These are phyloP conservation scores for Flaveria floridana DNA, from an alignment of 140 eudicot genomes.

Conservation along the genomic window DNA sequence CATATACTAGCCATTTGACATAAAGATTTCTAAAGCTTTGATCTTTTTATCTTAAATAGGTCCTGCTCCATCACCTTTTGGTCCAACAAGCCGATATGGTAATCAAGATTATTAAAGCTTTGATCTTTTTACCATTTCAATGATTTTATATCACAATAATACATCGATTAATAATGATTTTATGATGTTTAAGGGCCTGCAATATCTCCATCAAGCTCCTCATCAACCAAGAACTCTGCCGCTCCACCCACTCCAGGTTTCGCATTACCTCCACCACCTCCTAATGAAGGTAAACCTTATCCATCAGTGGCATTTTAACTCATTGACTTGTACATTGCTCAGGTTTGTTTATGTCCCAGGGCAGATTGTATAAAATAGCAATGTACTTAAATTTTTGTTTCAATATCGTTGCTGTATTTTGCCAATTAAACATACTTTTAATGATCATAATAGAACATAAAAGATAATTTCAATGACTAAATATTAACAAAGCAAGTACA, in stretches of 20 bases:
- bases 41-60: slow-evolving; percentile 33
- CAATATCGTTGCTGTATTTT: neutral
- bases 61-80: slow-evolving; percentile 54
- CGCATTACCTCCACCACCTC: slow-evolving; percentile 82
- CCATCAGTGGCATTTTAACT: neutral
- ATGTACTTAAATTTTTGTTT: neutral
- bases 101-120: slow-evolving; percentile 30
- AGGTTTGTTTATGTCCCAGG: neutral
- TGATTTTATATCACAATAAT: neutral
- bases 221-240: slow-evolving; percentile 29
- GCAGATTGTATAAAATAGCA: neutral
- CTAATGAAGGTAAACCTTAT: slow-evolving; percentile 59
- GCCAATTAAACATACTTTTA: neutral
- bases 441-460: neutral
- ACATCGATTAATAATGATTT: slow-evolving; percentile 5
- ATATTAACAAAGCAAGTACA: neutral
- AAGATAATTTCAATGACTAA: neutral
- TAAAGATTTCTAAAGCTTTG: slow-evolving; percentile 13
- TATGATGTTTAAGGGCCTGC: slow-evolving; percentile 41
- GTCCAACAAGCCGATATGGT: slow-evolving; percentile 47
- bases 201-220: slow-evolving; percentile 50
- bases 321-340: neutral
- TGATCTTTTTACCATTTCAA: slow-evolving; percentile 5
- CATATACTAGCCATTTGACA: slow-evolving; percentile 6
- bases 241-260: slow-evolving; percentile 55